These are phyloP conservation scores for Lipomyces anomalus DNA, from an alignment of 805 yeast species.

Conservation along the genomic window DNA sequence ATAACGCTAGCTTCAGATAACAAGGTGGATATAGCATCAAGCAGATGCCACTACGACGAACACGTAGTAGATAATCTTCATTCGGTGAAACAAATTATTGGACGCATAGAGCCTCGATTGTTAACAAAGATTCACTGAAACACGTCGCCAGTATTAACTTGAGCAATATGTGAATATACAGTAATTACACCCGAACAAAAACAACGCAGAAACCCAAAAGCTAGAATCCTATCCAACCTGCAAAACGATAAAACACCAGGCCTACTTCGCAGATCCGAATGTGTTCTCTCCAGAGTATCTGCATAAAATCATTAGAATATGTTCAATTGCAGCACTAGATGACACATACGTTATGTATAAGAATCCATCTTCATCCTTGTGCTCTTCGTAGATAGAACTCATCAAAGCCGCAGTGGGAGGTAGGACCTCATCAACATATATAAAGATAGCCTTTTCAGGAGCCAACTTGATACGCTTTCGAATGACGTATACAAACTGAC, in stretches of 20 bases:
- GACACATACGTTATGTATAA: constrained; percentile 73
- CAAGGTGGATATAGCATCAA: too few relatives aligned
- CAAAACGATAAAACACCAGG: too few relatives aligned
- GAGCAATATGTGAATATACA: too few relatives aligned
- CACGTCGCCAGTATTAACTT: too few relatives aligned
- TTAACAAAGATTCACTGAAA: too few relatives aligned
- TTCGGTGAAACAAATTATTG: too few relatives aligned
- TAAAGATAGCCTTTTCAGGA: constrained; percentile 95
- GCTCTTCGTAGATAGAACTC: constrained; percentile 92
- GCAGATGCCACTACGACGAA: too few relatives aligned
- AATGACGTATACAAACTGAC: constrained; percentile 96
- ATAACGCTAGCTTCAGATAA: too few relatives aligned
- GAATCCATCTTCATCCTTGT: constrained; percentile 96
- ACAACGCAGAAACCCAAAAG: background rate
- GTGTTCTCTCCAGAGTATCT: constrained; percentile 88
- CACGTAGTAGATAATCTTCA: too few relatives aligned
- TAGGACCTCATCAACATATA: constrained; percentile 91
- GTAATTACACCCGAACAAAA: background rate
- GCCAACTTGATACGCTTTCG: constrained; percentile 94
- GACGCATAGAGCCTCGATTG: too few relatives aligned
- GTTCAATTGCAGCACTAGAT: background rate
- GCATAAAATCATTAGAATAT: background rate
- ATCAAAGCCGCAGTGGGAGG: constrained; percentile 98
- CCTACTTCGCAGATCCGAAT: too few relatives aligned
- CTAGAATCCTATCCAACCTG: constrained; percentile 3